phyloP scores from a whole-genome alignment of 352 stramenopile genomes.

The Phytophthora idaei region DNA sequence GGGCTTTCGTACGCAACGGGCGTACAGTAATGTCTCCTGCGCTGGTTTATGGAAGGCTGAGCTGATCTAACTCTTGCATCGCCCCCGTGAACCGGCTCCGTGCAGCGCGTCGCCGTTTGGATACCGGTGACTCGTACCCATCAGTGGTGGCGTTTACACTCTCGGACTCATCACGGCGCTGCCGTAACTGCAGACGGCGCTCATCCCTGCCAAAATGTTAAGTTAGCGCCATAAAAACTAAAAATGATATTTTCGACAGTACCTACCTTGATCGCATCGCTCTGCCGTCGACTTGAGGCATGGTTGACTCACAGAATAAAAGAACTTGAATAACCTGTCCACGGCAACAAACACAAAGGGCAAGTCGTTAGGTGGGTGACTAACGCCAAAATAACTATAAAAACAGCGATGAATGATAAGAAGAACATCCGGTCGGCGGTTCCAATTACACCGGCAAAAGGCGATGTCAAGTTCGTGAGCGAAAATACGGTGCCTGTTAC shows the following conservation, averaged over 20 bases:
- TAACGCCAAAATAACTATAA: background rate
- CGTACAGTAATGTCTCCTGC: background rate
- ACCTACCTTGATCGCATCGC: background rate
- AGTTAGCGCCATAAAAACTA: background rate
- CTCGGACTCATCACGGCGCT: background rate
- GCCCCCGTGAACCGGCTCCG: background rate
- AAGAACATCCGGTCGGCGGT: background rate
- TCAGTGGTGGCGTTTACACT: background rate
- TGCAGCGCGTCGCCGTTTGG: background rate
- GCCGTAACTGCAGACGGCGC: background rate
- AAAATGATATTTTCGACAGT: background rate
- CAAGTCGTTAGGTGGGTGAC: background rate
- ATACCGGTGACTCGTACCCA: background rate
- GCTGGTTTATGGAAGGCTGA: background rate
- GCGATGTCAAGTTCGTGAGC: no score
- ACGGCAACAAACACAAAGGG: background rate
- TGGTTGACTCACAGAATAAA: background rate
- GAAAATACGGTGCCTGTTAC: no score
- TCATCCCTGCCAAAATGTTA: background rate
- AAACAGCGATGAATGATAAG: background rate
- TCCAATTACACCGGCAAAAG: background rate
- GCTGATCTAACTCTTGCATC: background rate
- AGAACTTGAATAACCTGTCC: background rate
- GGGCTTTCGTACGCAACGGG: no score
- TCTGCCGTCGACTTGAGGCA: background rate